Percentiles rank a stretch among this genome's conserved stretches.
Conservation (phyloP, 2,329 filamentous ascomycete genomes). For the Colletotrichum sp. region DNA sequence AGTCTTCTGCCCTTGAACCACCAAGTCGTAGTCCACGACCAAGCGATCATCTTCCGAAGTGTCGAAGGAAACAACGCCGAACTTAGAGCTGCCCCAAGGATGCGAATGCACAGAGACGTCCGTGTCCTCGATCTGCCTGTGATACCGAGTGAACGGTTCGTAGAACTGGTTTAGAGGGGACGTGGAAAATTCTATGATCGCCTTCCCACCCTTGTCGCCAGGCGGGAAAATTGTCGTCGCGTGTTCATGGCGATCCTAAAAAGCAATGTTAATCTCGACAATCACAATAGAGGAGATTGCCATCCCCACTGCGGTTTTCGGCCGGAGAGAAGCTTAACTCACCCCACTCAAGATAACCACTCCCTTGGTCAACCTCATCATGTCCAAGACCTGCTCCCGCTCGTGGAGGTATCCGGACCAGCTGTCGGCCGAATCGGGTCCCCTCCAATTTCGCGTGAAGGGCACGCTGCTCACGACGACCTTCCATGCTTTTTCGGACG, state of each 20-base stretch:
- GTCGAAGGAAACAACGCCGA: not conserved
- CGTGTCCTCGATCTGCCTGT: conserved; percentile 57
- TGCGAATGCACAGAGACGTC: conserved; percentile 11
- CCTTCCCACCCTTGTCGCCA: conserved; percentile 39
- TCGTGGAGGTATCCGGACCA: conserved; percentile 72
- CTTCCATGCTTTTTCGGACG: conserved; percentile 56
- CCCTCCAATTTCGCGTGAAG: conserved; percentile 75
- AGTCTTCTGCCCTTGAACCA: not conserved
- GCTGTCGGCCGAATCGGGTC: conserved; percentile 59
- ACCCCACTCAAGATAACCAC: conserved; percentile 69
- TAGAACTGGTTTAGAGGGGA: conserved; percentile 74
- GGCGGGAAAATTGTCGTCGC: conserved; percentile 56
- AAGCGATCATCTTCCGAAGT: not conserved
- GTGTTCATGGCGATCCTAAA: conserved; percentile 66
- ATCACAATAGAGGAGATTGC: not conserved
- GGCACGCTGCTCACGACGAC: conserved; percentile 70
- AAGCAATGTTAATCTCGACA: not conserved
- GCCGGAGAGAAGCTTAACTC: not conserved
- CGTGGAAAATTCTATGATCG: conserved; percentile 70
- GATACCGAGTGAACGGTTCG: conserved; percentile 63
- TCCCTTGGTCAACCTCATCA: conserved; percentile 69
- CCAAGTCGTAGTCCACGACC: conserved; percentile 1
- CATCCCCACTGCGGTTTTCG: not conserved
- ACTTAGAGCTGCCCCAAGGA: conserved; percentile 13
- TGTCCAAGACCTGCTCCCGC: conserved; percentile 64